These are phyloP conservation scores for Camellia granthamiana DNA, from an alignment of 148 eudicot genomes.

Conservation along the genomic window DNA sequence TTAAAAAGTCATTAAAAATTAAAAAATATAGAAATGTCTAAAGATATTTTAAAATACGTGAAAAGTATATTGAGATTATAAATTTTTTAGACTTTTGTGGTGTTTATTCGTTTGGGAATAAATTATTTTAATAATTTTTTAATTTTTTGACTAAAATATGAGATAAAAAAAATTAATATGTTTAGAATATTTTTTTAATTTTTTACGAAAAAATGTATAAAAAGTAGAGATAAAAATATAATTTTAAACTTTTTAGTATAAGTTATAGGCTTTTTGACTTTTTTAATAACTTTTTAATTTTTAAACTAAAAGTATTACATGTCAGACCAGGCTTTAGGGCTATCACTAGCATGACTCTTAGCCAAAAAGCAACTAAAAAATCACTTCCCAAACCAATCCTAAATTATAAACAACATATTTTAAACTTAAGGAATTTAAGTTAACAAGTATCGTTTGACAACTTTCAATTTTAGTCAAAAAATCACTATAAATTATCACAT, in stretches of 20 bases:
- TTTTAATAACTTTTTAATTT: no score
- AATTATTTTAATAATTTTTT: neutral
- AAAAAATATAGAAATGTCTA: neutral
- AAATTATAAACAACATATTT: neutral
- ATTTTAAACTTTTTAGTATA: no score
- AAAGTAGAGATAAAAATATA: no score
- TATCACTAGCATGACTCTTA: neutral
- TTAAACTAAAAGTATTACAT: neutral
- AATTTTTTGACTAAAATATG: no score
- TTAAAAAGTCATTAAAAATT: neutral
- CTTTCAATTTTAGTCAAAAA: neutral
- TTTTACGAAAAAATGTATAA: no score
- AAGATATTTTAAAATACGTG: neutral
- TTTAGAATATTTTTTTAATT: no score
- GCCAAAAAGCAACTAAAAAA: neutral
- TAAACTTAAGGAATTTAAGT: neutral
- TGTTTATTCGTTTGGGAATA: neutral
- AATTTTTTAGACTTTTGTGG: neutral
- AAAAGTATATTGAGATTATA: neutral
- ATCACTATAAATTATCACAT: no score
- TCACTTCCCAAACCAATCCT: neutral
- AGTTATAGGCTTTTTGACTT: no score
- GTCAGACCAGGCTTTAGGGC: neutral
- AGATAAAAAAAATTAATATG: no score
- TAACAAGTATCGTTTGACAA: neutral